Percentiles rank a stretch among this genome's conserved stretches.
Evolutionary conservation across 1,284 basidiomycete species (phyloP).

Genomic region (Salmacisia buchloeana): DNA sequence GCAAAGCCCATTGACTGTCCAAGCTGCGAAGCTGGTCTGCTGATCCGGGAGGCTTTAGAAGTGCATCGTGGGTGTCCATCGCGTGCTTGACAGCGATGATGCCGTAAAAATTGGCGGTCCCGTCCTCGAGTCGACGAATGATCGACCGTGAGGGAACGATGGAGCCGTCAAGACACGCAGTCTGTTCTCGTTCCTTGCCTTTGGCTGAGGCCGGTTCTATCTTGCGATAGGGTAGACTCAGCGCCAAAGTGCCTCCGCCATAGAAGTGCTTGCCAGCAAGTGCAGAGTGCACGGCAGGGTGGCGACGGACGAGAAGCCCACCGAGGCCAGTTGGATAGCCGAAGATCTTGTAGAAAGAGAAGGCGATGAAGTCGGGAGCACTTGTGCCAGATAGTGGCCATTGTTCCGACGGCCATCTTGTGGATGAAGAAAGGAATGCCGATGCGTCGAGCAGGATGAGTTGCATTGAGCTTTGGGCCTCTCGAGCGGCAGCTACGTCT

Average conservation of each 20-base stretch:
- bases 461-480: background rate
- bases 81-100: slow-evolving; percentile 26
- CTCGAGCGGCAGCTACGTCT: slow-evolving; percentile 5
- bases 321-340: slow-evolving; percentile 38
- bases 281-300: slow-evolving; percentile 14
- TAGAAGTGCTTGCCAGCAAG: slow-evolving; percentile 24
- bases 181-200: background rate
- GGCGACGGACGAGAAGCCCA: slow-evolving; percentile 22
- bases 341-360: slow-evolving; percentile 40
- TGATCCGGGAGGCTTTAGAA: background rate
- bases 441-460: slow-evolving; percentile 30
- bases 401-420: slow-evolving; percentile 15
- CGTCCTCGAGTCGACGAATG: slow-evolving; percentile 26
- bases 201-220: background rate
- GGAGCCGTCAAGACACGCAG: background rate
- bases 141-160: slow-evolving; percentile 20
- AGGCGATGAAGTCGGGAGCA: slow-evolving; percentile 28
- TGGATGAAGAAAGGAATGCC: slow-evolving; percentile 31
- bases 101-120: slow-evolving; percentile 32
- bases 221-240: slow-evolving; percentile 14
- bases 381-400: background rate
- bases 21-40: background rate
- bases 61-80: slow-evolving; percentile 17
- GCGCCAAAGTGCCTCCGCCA: slow-evolving; percentile 33
- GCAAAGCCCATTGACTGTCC: slow-evolving; percentile 16